phyloP scores from a whole-genome alignment of 2,329 filamentous ascomycete species.

The Pyrenochaeta sp. region DNA sequence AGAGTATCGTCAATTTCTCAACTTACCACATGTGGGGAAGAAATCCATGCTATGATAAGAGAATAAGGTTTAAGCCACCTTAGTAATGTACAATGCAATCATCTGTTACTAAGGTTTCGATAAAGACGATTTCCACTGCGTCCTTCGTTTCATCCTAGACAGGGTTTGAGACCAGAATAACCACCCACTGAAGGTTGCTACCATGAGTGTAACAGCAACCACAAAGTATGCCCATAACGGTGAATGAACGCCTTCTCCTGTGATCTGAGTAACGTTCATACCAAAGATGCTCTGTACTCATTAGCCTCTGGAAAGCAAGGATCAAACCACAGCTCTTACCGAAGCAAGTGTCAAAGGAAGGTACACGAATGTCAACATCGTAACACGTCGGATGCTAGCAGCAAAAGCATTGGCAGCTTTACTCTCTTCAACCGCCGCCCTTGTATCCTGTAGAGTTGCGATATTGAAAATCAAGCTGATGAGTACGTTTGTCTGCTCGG shows the following conservation, averaged over 20 bases:
- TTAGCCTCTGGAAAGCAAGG: neutral
- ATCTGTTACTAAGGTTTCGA: too few relatives aligned
- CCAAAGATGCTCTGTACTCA: constrained; percentile 19
- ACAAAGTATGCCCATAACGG: constrained; percentile 19
- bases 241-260: constrained; percentile 10
- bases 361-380: constrained; percentile 24
- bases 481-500: constrained; percentile 19
- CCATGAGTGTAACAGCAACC: constrained; percentile 15
- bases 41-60: too few relatives aligned
- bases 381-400: constrained; percentile 16
- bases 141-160: neutral
- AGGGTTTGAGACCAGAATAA: constrained; percentile 13
- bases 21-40: too few relatives aligned
- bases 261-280: constrained; percentile 23
- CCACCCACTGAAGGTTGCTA: constrained; percentile 19
- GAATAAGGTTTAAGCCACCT: too few relatives aligned
- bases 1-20: neutral
- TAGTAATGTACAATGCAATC: too few relatives aligned
- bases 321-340: neutral
- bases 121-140: neutral
- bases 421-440: constrained; percentile 21
- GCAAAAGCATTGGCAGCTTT: constrained; percentile 19
- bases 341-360: constrained; percentile 22
- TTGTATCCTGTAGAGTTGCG: constrained; percentile 19
- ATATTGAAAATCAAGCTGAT: constrained; percentile 23